Percentiles rank a stretch among this genome's conserved stretches.
Evolutionary conservation across 2,329 filamentous ascomycete genomes (phyloP).

Genomic region (Monosporascus sp.): DNA sequence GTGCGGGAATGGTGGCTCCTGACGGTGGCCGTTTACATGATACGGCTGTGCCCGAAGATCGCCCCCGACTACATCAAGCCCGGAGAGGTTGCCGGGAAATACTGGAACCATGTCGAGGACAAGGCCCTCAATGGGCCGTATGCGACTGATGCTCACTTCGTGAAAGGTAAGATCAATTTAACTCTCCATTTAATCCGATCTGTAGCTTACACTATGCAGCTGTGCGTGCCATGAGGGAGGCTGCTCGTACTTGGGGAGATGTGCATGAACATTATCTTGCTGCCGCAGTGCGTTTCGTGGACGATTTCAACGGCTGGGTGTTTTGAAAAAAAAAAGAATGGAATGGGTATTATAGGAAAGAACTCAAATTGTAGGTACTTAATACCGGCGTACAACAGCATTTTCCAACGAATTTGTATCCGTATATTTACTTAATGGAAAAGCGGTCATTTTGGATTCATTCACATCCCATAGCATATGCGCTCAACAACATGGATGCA

Average conservation of each 20-base stretch:
- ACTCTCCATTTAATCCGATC: background rate
- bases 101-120: conserved; percentile 73
- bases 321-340: conserved; percentile 23
- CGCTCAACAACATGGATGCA: too few species aligned
- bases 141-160: conserved; percentile 72
- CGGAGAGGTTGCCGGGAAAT: conserved; percentile 55
- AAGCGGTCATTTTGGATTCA: too few species aligned
- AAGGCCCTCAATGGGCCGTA: conserved; percentile 64
- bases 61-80: conserved; percentile 57
- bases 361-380: too few species aligned
- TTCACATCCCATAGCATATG: too few species aligned
- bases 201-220: conserved; percentile 34
- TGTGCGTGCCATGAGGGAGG: conserved; percentile 69
- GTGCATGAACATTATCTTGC: conserved; percentile 59
- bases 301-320: conserved; percentile 67
- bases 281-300: conserved; percentile 65
- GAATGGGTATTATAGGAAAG: too few species aligned
- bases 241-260: conserved; percentile 69
- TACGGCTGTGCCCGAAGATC: conserved; percentile 67
- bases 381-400: too few species aligned
- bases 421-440: too few species aligned
- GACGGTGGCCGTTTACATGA: conserved; percentile 70
- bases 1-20: conserved; percentile 89
- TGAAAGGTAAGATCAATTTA: conserved; percentile 59
- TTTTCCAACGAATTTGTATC: too few species aligned